Conservation (phyloP, 164 flowering plant genomes). For the Pachysandra terminalis region DNA sequence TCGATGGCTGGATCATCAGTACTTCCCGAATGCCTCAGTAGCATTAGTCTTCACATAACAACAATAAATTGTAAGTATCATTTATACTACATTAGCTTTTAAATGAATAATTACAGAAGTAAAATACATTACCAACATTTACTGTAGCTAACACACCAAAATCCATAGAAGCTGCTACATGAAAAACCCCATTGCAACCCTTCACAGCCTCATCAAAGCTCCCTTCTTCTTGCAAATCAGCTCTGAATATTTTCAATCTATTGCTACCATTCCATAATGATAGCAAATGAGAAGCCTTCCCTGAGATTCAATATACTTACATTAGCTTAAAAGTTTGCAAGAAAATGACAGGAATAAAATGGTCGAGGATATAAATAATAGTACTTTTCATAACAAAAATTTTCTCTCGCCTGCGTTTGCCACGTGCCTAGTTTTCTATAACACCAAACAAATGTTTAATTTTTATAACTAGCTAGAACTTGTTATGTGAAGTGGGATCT, state of each 20-base stretch:
- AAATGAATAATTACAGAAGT: not conserved
- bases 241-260: slow-evolving; percentile 51
- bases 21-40: too few relatives aligned
- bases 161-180: slow-evolving; percentile 76
- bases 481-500: too few relatives aligned
- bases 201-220: slow-evolving; percentile 70
- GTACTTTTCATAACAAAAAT: too few relatives aligned
- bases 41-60: too few relatives aligned
- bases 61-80: too few relatives aligned
- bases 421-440: too few relatives aligned
- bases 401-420: too few relatives aligned
- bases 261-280: slow-evolving; percentile 29
- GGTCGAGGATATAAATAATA: not conserved
- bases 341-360: not conserved
- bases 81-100: not conserved
- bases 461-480: too few relatives aligned
- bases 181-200: slow-evolving; percentile 70
- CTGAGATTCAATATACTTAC: not conserved
- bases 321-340: not conserved
- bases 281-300: slow-evolving; percentile 1
- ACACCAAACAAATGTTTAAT: too few relatives aligned
- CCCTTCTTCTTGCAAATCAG: slow-evolving; percentile 65
- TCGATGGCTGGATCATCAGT: too few relatives aligned
- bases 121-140: slow-evolving; percentile 21
- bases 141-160: slow-evolving; percentile 24